Evolutionary conservation across 2,329 filamentous ascomycete species (phyloP).

Genomic region (Curvularia hawaiiensis): DNA sequence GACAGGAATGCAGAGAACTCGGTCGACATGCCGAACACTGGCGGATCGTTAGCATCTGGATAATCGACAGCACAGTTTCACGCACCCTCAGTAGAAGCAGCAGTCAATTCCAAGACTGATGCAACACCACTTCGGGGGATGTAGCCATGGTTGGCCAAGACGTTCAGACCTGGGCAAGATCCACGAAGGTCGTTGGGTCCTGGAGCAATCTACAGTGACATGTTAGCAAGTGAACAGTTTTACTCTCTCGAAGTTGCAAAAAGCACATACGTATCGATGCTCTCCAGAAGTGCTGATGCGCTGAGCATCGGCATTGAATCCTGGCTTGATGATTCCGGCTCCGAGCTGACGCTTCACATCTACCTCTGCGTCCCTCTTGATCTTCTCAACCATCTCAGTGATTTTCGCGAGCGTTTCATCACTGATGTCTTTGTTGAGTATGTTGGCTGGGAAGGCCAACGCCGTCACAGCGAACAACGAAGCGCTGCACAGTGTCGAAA

Average conservation of each 20-base stretch:
- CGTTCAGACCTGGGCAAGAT: constrained; percentile 10
- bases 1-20: constrained; percentile 23
- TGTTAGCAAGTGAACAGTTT: not conserved
- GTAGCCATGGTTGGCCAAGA: constrained; percentile 12
- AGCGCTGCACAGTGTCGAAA: constrained; percentile 14
- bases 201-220: constrained; percentile 6
- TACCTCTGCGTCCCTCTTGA: constrained; percentile 5
- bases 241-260: not conserved
- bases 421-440: constrained; percentile 19
- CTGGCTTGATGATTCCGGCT: constrained; percentile 9
- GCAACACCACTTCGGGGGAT: constrained; percentile 6
- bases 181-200: constrained; percentile 11
- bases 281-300: constrained; percentile 16
- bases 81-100: constrained; percentile 9
- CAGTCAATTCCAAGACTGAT: constrained; percentile 5
- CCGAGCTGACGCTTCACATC: constrained; percentile 10
- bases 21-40: constrained; percentile 17
- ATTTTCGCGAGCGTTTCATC: constrained; percentile 17
- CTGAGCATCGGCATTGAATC: constrained; percentile 20
- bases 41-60: constrained; percentile 16
- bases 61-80: not conserved
- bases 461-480: constrained; percentile 14
- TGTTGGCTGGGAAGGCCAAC: constrained; percentile 19
- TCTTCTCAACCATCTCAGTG: constrained; percentile 16
- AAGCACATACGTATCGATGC: constrained; percentile 14